phyloP scores from a whole-genome alignment of 2,329 filamentous ascomycete species.

The Neonectria faginata region DNA sequence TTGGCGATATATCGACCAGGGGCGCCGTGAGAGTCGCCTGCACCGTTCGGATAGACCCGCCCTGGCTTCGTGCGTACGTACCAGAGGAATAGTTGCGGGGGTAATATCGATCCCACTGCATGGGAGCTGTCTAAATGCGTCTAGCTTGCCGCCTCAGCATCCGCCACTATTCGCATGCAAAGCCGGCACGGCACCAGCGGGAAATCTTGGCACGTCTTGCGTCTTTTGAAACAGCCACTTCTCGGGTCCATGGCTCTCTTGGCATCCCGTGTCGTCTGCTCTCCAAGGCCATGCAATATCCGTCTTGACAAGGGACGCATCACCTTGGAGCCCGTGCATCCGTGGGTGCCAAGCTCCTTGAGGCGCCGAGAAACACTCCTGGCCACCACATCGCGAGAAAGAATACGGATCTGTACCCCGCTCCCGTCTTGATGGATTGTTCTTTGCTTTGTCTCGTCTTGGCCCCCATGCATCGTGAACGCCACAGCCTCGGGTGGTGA shows the following conservation, averaged over 20 bases:
- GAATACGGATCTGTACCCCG: too few relatives aligned
- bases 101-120: background rate
- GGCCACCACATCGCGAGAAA: background rate
- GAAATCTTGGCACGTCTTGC: background rate
- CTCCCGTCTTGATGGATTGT: background rate
- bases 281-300: constrained; percentile 3
- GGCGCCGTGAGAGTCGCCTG: constrained; percentile 5
- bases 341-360: background rate
- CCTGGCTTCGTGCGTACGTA: background rate
- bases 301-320: constrained; percentile 2
- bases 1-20: constrained; percentile 10
- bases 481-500: background rate
- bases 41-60: background rate
- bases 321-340: background rate
- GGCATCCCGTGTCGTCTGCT: background rate
- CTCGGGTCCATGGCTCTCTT: background rate
- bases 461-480: background rate
- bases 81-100: constrained; percentile 6
- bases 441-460: background rate
- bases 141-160: background rate
- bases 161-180: background rate
- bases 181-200: background rate
- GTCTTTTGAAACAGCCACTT: background rate
- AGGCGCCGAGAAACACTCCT: background rate
- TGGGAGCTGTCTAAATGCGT: background rate